A percentile compares a stretch with the other conserved stretches of the same genome.
These are phyloP conservation scores for Aspergillus awamori DNA, from an alignment of 2,329 filamentous ascomycete species.

Conservation along the genomic window DNA sequence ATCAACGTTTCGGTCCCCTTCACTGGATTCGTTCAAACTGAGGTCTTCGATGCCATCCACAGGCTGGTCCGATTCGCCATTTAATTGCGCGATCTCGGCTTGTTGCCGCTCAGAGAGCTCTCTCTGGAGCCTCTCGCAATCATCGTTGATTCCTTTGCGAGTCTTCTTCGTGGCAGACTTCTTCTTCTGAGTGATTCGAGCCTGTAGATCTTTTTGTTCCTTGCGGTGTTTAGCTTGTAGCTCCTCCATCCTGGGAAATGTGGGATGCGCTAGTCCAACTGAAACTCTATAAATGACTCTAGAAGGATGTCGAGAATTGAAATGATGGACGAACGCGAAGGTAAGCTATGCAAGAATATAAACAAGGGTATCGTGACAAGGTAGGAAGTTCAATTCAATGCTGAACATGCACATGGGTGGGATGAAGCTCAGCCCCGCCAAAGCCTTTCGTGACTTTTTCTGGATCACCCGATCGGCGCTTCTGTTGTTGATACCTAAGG, in stretches of 20 bases:
- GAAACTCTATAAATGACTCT: neutral
- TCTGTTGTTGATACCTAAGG: neutral
- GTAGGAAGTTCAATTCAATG: neutral
- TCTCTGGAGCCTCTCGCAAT: constrained; percentile 61
- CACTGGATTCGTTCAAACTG: constrained; percentile 30
- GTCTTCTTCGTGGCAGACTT: constrained; percentile 89
- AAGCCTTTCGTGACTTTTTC: neutral
- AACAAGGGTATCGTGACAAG: neutral
- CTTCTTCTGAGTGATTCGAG: constrained; percentile 89
- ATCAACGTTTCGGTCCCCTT: constrained; percentile 13
- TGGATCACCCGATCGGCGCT: neutral
- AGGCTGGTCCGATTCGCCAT: constrained; percentile 32
- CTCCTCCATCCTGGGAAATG: constrained; percentile 63
- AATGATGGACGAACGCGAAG: neutral
- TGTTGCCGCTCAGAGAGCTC: constrained; percentile 60
- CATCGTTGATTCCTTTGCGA: constrained; percentile 68
- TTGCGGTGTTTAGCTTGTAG: constrained; percentile 80
- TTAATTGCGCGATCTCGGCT: constrained; percentile 52
- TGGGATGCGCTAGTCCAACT: neutral
- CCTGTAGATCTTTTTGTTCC: constrained; percentile 84
- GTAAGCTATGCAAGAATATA: neutral
- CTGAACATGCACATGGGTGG: neutral
- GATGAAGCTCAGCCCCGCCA: neutral
- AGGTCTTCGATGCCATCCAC: constrained; percentile 38
- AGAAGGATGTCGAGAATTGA: neutral